These are phyloP conservation scores for Trypanosoma avium DNA, from an alignment of 208 protist genomes.

Conservation along the genomic window DNA sequence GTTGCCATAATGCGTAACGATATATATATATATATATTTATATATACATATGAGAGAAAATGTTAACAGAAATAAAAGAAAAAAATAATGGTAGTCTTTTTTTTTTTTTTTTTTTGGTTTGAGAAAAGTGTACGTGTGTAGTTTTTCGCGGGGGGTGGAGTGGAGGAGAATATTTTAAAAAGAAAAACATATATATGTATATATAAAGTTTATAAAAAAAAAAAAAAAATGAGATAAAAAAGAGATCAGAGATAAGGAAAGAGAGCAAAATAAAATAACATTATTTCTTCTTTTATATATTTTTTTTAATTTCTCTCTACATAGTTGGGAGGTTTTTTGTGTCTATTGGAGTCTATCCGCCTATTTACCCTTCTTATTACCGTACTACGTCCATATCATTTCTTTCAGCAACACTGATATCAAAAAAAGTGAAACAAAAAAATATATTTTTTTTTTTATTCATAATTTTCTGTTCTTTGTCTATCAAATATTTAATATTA, in stretches of 20 bases:
- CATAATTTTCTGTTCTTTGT: not conserved
- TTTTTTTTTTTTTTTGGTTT: too few relatives aligned
- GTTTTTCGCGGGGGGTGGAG: too few relatives aligned
- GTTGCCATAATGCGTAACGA: not conserved
- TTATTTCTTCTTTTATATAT: constrained; percentile 1
- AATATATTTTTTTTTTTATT: too few relatives aligned
- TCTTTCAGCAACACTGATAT: too few relatives aligned
- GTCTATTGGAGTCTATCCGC: not conserved
- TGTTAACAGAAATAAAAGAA: not conserved
- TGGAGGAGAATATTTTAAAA: not conserved
- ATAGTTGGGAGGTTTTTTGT: not conserved
- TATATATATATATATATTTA: constrained; percentile 16
- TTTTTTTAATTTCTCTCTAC: not conserved
- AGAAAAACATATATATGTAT: not conserved
- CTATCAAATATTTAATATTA: not conserved
- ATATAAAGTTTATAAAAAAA: not conserved
- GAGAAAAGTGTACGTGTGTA: too few relatives aligned
- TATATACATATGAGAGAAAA: not conserved
- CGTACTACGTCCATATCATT: too few relatives aligned
- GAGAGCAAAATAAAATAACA: too few relatives aligned
- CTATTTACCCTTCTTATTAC: too few relatives aligned
- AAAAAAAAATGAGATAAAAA: not conserved
- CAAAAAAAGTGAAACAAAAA: too few relatives aligned
- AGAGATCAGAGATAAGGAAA: too few relatives aligned
- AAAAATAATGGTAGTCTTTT: not conserved